Evolutionary conservation across 306 rosid species (phyloP), one percentile per base, ranked within the genome.

Genomic region (Castanospermum australe): DNA sequence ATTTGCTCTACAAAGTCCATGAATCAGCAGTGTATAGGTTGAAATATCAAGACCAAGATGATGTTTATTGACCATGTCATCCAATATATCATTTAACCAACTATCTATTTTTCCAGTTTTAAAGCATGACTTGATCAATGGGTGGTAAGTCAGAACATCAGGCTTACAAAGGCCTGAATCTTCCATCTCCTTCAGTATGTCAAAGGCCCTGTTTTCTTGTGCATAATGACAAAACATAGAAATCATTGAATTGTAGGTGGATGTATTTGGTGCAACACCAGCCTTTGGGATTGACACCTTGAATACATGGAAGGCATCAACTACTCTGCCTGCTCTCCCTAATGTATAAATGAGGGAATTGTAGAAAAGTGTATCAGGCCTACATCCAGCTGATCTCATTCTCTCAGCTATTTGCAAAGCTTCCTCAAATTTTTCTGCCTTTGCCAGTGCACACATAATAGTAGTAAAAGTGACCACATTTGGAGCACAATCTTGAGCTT

Each of bases 161-260:
- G 97, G 99, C 88, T 83, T 91, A 84, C 91, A 92, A 35, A 78
- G 5, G 55, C 88, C 88, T 8, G 86, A 88, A 57, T 78, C 82
- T 84, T 94, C 90, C 95, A 94, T 87, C 76, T 88, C 86, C 73
- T 59, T 45, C 22, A 94, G 72, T 55, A 83, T 39, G 28, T 78
- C 73, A 51, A 87, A 81, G 76, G 97, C 97, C 75, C 75, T 82
- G 14, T 81, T 82, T 83, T 83, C 92, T 76, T 75, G 87, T 35
- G 67, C 90, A 71, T 81, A 67, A 74, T 75, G 80, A 81, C 95
- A 94, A 81, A 87, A 92, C 89, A 94, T 82, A 59, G 93, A 87
- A 82, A 92, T 91, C 93, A 94, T 41, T 42, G 97, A 83, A 81
- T 92, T 91, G 82, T 87, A 92, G 38, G 97, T 92, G 17, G 97